Evolutionary conservation across 2,329 filamentous ascomycete genomes (phyloP).

Genomic region (Dryadomyces quercus-mongolicae): DNA sequence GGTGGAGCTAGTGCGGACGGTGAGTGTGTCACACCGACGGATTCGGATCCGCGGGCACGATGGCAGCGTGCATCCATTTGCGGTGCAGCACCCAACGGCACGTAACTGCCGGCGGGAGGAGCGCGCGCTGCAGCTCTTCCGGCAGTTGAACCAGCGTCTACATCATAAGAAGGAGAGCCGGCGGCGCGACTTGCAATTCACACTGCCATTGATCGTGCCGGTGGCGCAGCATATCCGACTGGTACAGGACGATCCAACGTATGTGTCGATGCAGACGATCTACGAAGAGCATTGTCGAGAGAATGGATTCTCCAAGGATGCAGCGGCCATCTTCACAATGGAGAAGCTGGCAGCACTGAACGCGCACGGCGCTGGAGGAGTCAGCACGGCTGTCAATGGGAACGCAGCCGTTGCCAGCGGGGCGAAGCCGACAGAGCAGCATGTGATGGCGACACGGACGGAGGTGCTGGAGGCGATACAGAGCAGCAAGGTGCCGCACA

Average conservation of each 20-base stretch:
- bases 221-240: slow-evolving; percentile 89
- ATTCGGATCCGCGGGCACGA: slow-evolving; percentile 96
- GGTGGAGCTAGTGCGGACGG: slow-evolving; percentile 82
- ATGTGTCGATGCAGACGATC: slow-evolving; percentile 85
- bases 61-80: slow-evolving; percentile 92
- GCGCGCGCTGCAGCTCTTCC: slow-evolving; percentile 88
- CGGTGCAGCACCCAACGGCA: slow-evolving; percentile 89
- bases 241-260: slow-evolving; percentile 89
- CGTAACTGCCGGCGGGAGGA: slow-evolving; percentile 89
- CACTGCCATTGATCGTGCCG: slow-evolving; percentile 89
- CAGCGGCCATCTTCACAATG: slow-evolving; percentile 89
- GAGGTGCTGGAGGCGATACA: slow-evolving; percentile 95
- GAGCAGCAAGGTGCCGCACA: slow-evolving; percentile 80
- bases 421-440: slow-evolving; percentile 44
- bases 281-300: slow-evolving; percentile 94
- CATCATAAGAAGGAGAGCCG: slow-evolving; percentile 90
- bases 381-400: slow-evolving; percentile 25
- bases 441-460: slow-evolving; percentile 59
- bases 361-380: slow-evolving; percentile 41
- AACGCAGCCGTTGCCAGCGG: slow-evolving; percentile 14
- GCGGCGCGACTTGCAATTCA: slow-evolving; percentile 88
- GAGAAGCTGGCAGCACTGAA: slow-evolving; percentile 75
- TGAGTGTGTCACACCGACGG: slow-evolving; percentile 82
- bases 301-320: slow-evolving; percentile 81
- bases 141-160: slow-evolving; percentile 89